Percentiles rank a stretch among this genome's conserved stretches.
Conservation (phyloP, 306 rosid species). For the Cucumis sativus region Cucumber_9930_V3 NC_026656.2:17263001-17263500, state of each 20-base stretch:
- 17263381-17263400: neutral
- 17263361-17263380: neutral
- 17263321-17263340: neutral
- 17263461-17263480: conserved; percentile 14
- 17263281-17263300: neutral
- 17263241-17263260: neutral
- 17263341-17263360: neutral
- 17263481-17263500: conserved; percentile 97
- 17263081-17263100: neutral
- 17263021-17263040: neutral
- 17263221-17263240: neutral
- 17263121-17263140: neutral
- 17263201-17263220: neutral
- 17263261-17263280: neutral
- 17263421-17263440: neutral
- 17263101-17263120: neutral
- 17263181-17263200: neutral
- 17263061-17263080: neutral
- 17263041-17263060: neutral
- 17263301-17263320: neutral
- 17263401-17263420: neutral
- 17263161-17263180: neutral
- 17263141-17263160: neutral
- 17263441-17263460: neutral
- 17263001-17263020: conserved; percentile 56